Evolutionary conservation across 352 stramenopile genomes (phyloP), one percentile per base, ranked within the genome.

Genomic region (Phytophthora parvispora): DNA sequence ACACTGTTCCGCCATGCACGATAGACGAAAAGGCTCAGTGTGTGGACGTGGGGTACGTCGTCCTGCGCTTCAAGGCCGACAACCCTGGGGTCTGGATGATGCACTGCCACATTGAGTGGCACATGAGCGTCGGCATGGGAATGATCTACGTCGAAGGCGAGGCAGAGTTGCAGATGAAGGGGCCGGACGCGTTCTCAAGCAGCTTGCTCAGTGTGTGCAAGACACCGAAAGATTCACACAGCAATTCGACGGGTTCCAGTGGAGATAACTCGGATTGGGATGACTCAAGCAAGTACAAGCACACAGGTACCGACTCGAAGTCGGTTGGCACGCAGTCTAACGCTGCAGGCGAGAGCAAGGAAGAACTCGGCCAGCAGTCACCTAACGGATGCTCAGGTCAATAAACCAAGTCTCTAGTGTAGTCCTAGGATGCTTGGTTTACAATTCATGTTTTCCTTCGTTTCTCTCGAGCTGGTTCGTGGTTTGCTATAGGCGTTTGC

Each of bases 61-160:
- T 75, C 18, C 68, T 80, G 27, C 72, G 51, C 15, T 77, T 80
- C 48, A 49, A 56, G 27, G 43, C 67, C 1, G 54, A 74, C 59
- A 77, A 64, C 57, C 47, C 63, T 15, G 67, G 68, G n/a, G 63
- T 51, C 3, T 77, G 67, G 68, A 55, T 75, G 22, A 42, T 77
- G 58, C 67, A 80, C 42, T 77, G 67, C 51, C 72, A 77, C 49
- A 64, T 77, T 36, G 67, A 66, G 7, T 77, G 62, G 31, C 72
- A 77, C 34, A 54, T 75, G 40, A 57, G 6, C 34, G 48, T 56
- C 34, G 60, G 60, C n/a, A 55, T 73, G 29, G 54, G 61, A 6
- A 67, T 60, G 58, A 24, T 65, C 12, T 58, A 53, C n/a, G 61
- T 62, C n/a, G 53, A 58, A 36, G 61, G 61, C 6, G 42, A 58